Base-by-base conservation (phyloP, 441 rosid species). In the Lepidium campestre region DNA sequence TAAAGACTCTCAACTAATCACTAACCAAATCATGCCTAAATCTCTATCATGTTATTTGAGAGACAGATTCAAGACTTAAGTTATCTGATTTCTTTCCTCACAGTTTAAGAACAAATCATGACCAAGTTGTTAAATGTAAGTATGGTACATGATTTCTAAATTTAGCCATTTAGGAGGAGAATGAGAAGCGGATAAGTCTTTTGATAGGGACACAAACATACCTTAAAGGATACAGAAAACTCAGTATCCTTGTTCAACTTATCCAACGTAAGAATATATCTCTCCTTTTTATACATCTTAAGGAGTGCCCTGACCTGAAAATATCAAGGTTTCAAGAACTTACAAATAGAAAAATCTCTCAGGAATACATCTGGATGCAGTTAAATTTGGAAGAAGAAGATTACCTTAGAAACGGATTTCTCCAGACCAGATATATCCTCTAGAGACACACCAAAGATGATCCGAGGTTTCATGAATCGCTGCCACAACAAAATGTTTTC, bases 401-500 rank as follows among this genome's bases (percentile, higher is more conserved):
- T 55, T 75, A 90, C 99, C 90, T 60, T 78, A 12, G 59, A 77
- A 68, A 72, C 80, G 61, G 87, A 76, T 57, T 72, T 83, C 66
- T 80, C 82, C 37, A 74, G 75, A 52, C 86, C 85, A 65, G 87
- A 45, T 79, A 90, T 74, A 73, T 87, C 83, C 47, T 86, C 95
- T 44, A 93, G 68, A 27, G 97, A 77, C 67, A 81, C 93, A 40
- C 99, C 89, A 66, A 89, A 93, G 54, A 42, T 70, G 49, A 90
- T 87, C 50, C 78, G 76, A 31, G 99, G 99, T 73, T 81, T 89
- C 80, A 76, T 69, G 78, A 90, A 89, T 78, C 81, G 81, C 73
- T 85, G 84, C 97, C 90, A 89, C 39, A 75, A 58, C 54, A 93
- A 81, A 57, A 93, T 87, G 62, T 84, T 85, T 82, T 93, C 97